phyloP scores from a whole-genome alignment of 2,329 filamentous ascomycete species.

The Cladophialophora bantiana region DNA sequence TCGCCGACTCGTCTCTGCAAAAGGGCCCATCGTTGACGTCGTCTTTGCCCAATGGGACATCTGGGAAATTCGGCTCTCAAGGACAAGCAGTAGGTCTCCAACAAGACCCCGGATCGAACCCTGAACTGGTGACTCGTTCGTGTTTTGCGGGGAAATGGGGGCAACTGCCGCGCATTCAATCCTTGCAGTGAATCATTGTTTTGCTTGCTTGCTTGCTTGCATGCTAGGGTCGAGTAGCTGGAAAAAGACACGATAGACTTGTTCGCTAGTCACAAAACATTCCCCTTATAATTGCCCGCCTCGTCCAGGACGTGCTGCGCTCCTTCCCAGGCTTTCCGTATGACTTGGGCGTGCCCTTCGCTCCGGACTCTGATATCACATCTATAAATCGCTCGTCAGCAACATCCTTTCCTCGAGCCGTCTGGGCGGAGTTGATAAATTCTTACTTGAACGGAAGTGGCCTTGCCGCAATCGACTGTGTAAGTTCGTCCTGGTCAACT shows the following conservation, averaged over 20 bases:
- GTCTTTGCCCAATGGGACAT: neutral
- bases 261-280: constrained; percentile 1
- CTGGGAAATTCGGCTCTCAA: neutral
- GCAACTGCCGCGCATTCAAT: too few species aligned
- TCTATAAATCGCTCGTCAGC: neutral
- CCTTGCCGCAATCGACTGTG: constrained; percentile 50
- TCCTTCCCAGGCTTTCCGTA: constrained; percentile 13
- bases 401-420: neutral
- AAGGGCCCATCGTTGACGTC: neutral
- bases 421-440: neutral
- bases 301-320: constrained; percentile 13
- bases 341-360: constrained; percentile 8
- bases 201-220: too few species aligned
- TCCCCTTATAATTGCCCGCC: constrained; percentile 8
- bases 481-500: constrained; percentile 50
- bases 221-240: neutral
- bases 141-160: too few species aligned
- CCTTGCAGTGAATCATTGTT: too few species aligned
- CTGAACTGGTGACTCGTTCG: too few species aligned
- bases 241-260: neutral
- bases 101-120: too few species aligned
- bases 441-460: constrained; percentile 17
- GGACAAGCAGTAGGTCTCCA: too few species aligned
- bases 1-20: neutral
- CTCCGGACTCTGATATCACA: constrained; percentile 17